Evolutionary conservation across 768 basidiomycete genomes (phyloP).

Genomic region (Lentinula guzmanii): DNA sequence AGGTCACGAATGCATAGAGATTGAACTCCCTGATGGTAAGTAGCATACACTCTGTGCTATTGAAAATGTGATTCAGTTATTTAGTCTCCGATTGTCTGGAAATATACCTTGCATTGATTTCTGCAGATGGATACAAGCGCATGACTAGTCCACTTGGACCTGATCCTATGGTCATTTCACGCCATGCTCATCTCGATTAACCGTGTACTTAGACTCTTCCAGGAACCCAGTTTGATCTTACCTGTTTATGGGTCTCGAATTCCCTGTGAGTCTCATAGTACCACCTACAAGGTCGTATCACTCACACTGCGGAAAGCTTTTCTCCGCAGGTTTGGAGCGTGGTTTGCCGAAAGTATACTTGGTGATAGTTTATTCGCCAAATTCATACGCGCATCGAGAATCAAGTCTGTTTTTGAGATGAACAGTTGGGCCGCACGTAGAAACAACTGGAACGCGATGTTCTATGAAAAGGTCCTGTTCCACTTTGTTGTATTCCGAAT

Average conservation of each 20-base stretch:
- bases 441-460: slow-evolving; percentile 38
- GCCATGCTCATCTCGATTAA: neutral
- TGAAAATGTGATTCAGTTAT: neutral
- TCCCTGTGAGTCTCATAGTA: neutral
- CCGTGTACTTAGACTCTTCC: neutral
- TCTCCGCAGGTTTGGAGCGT: slow-evolving; percentile 37
- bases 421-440: slow-evolving; percentile 34
- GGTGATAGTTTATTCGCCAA: slow-evolving; percentile 41
- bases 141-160: slow-evolving; percentile 59
- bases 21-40: slow-evolving; percentile 51
- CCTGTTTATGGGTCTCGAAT: neutral
- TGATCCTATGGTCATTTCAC: slow-evolving; percentile 42
- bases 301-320: slow-evolving; percentile 20
- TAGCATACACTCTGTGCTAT: slow-evolving; percentile 3
- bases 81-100: slow-evolving; percentile 45
- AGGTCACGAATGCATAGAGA: slow-evolving; percentile 80
- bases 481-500: slow-evolving; percentile 9
- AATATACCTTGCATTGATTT: slow-evolving; percentile 57
- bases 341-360: slow-evolving; percentile 31
- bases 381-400: slow-evolving; percentile 29
- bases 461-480: slow-evolving; percentile 45
- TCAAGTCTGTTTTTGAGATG: slow-evolving; percentile 47
- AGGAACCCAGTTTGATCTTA: neutral
- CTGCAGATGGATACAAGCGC: slow-evolving; percentile 70
- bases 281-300: too few relatives aligned